A percentile compares a stretch with the other conserved stretches of the same genome.
Evolutionary conservation across 73 alveolate genomes (phyloP).

Genomic region (Blepharisma japonicum): DNA sequence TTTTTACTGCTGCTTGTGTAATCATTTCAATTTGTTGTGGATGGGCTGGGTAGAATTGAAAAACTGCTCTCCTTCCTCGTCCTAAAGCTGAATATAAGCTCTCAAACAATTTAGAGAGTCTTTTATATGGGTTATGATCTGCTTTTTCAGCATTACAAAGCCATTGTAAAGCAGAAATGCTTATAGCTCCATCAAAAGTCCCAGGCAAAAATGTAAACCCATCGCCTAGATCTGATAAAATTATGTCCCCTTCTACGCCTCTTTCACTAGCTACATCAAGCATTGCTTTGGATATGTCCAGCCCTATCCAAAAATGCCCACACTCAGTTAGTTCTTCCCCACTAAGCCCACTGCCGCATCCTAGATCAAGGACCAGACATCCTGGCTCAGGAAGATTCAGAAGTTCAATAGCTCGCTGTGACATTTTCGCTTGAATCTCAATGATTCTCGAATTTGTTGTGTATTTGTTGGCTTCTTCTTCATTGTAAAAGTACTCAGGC

Average conservation of each 20-base stretch:
- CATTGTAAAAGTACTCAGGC: conserved; percentile 69
- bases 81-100: conserved; percentile 73
- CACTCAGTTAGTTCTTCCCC: conserved; percentile 83
- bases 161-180: conserved; percentile 96
- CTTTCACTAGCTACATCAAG: conserved; percentile 82
- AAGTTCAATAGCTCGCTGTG: conserved; percentile 89
- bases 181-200: conserved; percentile 89
- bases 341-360: conserved; percentile 95
- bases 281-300: conserved; percentile 94
- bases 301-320: conserved; percentile 95
- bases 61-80: conserved; percentile 92
- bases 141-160: conserved; percentile 94
- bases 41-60: conserved; percentile 94
- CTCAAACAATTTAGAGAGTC: conserved; percentile 82
- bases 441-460: conserved; percentile 81
- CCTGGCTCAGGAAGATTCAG: conserved; percentile 80
- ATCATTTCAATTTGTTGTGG: conserved; percentile 92
- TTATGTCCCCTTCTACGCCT: conserved; percentile 83
- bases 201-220: conserved; percentile 95
- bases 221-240: conserved; percentile 87
- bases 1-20: conserved; percentile 89
- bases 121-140: conserved; percentile 82
- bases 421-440: conserved; percentile 83
- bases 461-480: conserved; percentile 71
- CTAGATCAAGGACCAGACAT: conserved; percentile 88